Evolutionary conservation across 78 protist genomes (phyloP).

Genomic region (Cyanophora paradoxa): DNA sequence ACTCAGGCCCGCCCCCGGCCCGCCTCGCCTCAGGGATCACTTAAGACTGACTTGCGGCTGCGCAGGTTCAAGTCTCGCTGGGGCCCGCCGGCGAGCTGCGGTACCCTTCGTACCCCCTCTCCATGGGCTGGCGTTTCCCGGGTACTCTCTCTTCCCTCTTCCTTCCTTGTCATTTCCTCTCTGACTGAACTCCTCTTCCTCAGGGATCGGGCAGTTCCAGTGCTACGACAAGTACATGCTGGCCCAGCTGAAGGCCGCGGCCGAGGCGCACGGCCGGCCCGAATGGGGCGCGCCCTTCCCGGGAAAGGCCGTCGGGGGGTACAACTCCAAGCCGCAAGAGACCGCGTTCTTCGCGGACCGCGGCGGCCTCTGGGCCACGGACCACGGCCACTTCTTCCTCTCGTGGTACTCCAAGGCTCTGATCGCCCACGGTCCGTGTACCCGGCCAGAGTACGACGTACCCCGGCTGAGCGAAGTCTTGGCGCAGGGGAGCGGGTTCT

Average conservation of each 20-base stretch:
- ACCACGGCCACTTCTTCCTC: conserved; percentile 71
- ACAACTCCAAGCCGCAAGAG: conserved; percentile 44
- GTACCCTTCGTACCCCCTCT: conserved; percentile 82
- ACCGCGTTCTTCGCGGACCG: conserved; percentile 52
- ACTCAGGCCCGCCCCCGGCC: too few relatives aligned
- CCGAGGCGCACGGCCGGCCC: conserved; percentile 38
- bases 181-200: too few relatives aligned
- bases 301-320: conserved; percentile 61
- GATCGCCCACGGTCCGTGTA: conserved; percentile 60
- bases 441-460: too few relatives aligned
- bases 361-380: conserved; percentile 37
- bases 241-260: conserved; percentile 44
- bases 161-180: too few relatives aligned
- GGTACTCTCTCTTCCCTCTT: too few relatives aligned
- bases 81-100: conserved; percentile 86
- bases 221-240: conserved; percentile 62
- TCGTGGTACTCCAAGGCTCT: conserved; percentile 61
- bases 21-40: too few relatives aligned
- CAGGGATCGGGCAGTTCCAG: conserved; percentile 80
- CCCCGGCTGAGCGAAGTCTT: too few relatives aligned
- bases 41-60: too few relatives aligned
- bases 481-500: conserved; percentile 31
- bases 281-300: conserved; percentile 67
- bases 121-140: too few relatives aligned
- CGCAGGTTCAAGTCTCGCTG: conserved; percentile 64